phyloP scores from a whole-genome alignment of 2,329 filamentous ascomycete species.

The Bertia moriformis region DNA sequence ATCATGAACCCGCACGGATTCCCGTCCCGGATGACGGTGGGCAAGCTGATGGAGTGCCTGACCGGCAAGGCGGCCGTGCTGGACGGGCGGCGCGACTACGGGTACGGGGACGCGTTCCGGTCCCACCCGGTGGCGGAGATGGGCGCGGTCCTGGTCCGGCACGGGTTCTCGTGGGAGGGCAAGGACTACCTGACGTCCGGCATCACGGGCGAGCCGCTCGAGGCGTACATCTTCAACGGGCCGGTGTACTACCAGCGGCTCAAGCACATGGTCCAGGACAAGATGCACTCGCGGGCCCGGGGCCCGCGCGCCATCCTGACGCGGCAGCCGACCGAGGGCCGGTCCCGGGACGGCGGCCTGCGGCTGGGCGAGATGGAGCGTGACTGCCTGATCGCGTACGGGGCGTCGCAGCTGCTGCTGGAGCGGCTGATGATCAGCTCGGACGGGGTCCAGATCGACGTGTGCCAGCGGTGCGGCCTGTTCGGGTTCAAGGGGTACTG shows the following conservation, averaged over 20 bases:
- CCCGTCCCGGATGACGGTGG: slow-evolving; percentile 97
- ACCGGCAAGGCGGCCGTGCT: slow-evolving; percentile 87
- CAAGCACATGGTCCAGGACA: slow-evolving; percentile 99
- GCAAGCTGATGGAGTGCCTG: slow-evolving; percentile 89
- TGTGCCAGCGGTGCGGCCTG: slow-evolving; percentile 84
- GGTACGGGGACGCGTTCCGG: slow-evolving; percentile 67
- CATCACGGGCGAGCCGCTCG: slow-evolving; percentile 83
- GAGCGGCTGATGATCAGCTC: slow-evolving; percentile 91
- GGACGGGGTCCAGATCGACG: slow-evolving; percentile 79
- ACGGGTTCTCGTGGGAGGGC: slow-evolving; percentile 91
- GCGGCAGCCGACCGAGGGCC: slow-evolving; percentile 87
- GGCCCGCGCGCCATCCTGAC: slow-evolving; percentile 86
- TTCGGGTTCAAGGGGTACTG: slow-evolving; percentile 95
- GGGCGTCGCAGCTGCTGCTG: slow-evolving; percentile 77
- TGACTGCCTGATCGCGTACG: slow-evolving; percentile 94
- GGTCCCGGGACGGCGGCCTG: slow-evolving; percentile 80
- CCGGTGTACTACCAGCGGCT: slow-evolving; percentile 99
- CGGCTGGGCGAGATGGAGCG: slow-evolving; percentile 97
- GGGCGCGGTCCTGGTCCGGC: slow-evolving; percentile 66
- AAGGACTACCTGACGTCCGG: slow-evolving; percentile 95
- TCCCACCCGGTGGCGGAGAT: slow-evolving; percentile 76
- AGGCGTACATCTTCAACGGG: slow-evolving; percentile 95
- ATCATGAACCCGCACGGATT: slow-evolving; percentile 99
- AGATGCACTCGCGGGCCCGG: slow-evolving; percentile 91
- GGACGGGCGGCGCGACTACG: slow-evolving; percentile 74